Evolutionary conservation across 2,329 filamentous ascomycete species (phyloP), one percentile per base, ranked within the genome.

Genomic region (Epichloe sp.): DNA sequence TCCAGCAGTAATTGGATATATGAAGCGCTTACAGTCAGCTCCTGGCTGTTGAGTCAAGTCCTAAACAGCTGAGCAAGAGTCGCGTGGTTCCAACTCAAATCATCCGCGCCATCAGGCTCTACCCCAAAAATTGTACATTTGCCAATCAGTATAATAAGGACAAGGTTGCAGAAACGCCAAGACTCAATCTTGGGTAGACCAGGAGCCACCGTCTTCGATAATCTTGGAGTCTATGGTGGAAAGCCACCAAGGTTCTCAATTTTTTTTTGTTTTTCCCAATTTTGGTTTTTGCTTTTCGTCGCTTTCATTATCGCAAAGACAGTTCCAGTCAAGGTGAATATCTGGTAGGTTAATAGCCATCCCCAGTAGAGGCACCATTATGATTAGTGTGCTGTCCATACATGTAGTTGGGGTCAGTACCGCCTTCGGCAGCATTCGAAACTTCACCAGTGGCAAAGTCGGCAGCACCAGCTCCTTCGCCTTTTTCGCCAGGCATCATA

Each of bases 371-470:
- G n/a, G 77, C 69, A 38, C 79, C 80, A 60, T 83, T 83, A 57
- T 83, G 79, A 31, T 74, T 74, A 37, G 70, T 62, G 58, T 79
- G 75, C n/a, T 69, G 66, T 34, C 65, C 65, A 59, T 80, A 81
- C 61, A 80, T 72, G 60, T 79, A 80, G 59, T 67, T 69, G 11
- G 66, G 57, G 23, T 70, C 66, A 40, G 60, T 55, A 43, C 65
- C 66, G 15, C 68, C 67, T 56, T 78, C 75, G 23, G 70, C 63
- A 36, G 55, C 61, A 50, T 60, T 62, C 19, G 65, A 53, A 12
- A 60, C 64, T 50, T 79, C 76, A 41, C 67, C 59, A 41, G 73
- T 72, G 46, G 68, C 47, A 53, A 65, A 69, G 21, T 74, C 76
- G 62, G 65, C 53, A 23, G 57, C 60, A 7, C 59, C 56, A 11